These are phyloP conservation scores for Arthrobotrys entomopaga DNA, from an alignment of 2,329 filamentous ascomycete species.

Conservation along the genomic window DNA sequence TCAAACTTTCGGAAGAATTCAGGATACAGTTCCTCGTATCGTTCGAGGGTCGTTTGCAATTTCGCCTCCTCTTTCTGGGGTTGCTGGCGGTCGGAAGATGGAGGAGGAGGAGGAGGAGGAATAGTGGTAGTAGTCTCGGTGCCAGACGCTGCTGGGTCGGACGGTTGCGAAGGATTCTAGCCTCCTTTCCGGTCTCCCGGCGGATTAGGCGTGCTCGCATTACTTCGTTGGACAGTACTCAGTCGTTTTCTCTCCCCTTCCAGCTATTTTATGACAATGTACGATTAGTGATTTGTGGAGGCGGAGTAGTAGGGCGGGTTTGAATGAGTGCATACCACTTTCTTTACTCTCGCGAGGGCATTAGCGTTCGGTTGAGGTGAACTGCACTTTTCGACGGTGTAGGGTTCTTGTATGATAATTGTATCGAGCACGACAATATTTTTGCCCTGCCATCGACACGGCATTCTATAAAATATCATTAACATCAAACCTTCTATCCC, in stretches of 20 bases:
- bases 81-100: too few relatives aligned
- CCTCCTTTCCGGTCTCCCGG: constrained; percentile 47
- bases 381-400: constrained; percentile 53
- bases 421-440: constrained; percentile 58
- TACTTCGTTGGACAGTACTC: constrained; percentile 30
- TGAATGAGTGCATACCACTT: constrained; percentile 56
- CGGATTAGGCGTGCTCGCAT: constrained; percentile 48
- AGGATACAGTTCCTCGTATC: too few relatives aligned
- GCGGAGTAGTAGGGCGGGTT: neutral
- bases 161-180: constrained; percentile 20
- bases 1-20: too few relatives aligned
- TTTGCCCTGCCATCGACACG: constrained; percentile 59
- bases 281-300: neutral
- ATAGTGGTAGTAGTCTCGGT: too few relatives aligned
- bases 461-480: constrained; percentile 55
- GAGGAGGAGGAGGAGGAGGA: too few relatives aligned
- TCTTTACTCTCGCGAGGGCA: constrained; percentile 58
- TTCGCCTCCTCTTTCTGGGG: too few relatives aligned
- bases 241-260: constrained; percentile 46
- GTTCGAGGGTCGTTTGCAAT: too few relatives aligned
- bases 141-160: too few relatives aligned
- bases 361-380: constrained; percentile 51
- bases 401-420: constrained; percentile 58
- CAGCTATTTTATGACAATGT: constrained; percentile 23
- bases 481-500: neutral